Evolutionary conservation across 345 rosid species (phyloP).

Genomic region (Conringia planisiliqua): DNA sequence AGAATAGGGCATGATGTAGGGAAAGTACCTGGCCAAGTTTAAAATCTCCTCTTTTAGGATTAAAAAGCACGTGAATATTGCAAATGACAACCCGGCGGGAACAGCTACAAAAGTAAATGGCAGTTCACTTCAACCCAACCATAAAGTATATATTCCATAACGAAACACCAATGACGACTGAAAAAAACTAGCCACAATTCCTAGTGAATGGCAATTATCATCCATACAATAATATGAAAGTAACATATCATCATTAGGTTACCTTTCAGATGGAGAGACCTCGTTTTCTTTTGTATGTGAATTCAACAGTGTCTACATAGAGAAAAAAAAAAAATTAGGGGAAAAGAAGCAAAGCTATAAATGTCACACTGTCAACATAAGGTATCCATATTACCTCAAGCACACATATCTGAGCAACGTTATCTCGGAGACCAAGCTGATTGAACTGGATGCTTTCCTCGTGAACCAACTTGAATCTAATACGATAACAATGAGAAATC

Average conservation of each 20-base stretch:
- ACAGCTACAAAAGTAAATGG: conserved; percentile 45
- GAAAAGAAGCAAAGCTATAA: not conserved
- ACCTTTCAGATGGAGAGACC: conserved; percentile 48
- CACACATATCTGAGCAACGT: conserved; percentile 98
- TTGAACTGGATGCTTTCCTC: conserved; percentile 84
- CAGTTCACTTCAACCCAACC: not conserved
- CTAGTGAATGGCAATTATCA: not conserved
- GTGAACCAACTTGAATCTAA: conserved; percentile 81
- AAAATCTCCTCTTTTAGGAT: conserved; percentile 94
- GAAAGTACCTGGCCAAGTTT: conserved; percentile 86
- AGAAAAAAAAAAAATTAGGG: not conserved
- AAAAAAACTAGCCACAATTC: not conserved
- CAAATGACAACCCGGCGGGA: conserved; percentile 64
- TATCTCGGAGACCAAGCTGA: conserved; percentile 85
- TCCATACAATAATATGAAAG: conserved; percentile 2
- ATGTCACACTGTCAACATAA: conserved; percentile 1
- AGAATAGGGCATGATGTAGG: not conserved
- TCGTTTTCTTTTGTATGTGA: conserved; percentile 34
- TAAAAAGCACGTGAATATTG: conserved; percentile 91
- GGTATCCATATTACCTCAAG: conserved; percentile 57
- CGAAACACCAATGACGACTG: not conserved
- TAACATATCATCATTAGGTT: conserved; percentile 6
- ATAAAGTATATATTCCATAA: too few relatives aligned
- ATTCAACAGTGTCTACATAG: conserved; percentile 41
- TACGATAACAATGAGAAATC: conserved; percentile 13